These are phyloP conservation scores for Chaetomium sp. DNA, from an alignment of 2,329 filamentous ascomycete species.

Conservation along the genomic window DNA sequence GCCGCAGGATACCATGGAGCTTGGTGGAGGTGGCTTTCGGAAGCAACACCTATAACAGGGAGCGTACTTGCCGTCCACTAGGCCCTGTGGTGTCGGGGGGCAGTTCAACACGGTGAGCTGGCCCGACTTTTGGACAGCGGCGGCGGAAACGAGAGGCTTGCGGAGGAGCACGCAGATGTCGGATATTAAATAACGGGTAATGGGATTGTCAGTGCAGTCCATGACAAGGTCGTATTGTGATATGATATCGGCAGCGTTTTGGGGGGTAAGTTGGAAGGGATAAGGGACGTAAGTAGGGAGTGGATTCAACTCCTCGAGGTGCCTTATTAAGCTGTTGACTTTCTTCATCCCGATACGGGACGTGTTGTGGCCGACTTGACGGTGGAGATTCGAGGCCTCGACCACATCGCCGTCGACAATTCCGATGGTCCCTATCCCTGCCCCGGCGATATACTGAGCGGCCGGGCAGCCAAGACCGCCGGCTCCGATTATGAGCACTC, in stretches of 20 bases:
- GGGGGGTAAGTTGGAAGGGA: constrained; percentile 64
- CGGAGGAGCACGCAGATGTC: constrained; percentile 80
- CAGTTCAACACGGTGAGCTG: constrained; percentile 88
- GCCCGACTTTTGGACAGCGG: constrained; percentile 84
- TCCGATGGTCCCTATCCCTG: constrained; percentile 81
- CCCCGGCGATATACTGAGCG: constrained; percentile 86
- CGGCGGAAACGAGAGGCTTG: constrained; percentile 85
- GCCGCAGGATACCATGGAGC: constrained; percentile 81
- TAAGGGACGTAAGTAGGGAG: constrained; percentile 66
- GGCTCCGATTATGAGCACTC: constrained; percentile 79
- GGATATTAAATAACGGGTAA: constrained; percentile 88
- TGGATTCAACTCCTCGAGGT: constrained; percentile 67
- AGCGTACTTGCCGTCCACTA: constrained; percentile 56
- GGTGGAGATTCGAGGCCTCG: constrained; percentile 87
- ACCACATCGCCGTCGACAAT: constrained; percentile 87
- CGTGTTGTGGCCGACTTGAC: constrained; percentile 81
- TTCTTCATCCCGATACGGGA: constrained; percentile 73
- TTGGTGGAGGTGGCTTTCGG: constrained; percentile 80
- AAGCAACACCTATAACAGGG: constrained; percentile 96
- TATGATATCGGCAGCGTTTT: constrained; percentile 69
- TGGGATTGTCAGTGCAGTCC: constrained; percentile 93
- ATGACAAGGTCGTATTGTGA: constrained; percentile 78
- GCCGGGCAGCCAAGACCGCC: constrained; percentile 92
- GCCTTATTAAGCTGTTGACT: constrained; percentile 72
- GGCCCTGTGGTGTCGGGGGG: constrained; percentile 64